Percentiles rank a stretch among this genome's conserved stretches.
phyloP scores from a whole-genome alignment of 164 flowering plant species.

The Magnolia kwangsiensis region DNA sequence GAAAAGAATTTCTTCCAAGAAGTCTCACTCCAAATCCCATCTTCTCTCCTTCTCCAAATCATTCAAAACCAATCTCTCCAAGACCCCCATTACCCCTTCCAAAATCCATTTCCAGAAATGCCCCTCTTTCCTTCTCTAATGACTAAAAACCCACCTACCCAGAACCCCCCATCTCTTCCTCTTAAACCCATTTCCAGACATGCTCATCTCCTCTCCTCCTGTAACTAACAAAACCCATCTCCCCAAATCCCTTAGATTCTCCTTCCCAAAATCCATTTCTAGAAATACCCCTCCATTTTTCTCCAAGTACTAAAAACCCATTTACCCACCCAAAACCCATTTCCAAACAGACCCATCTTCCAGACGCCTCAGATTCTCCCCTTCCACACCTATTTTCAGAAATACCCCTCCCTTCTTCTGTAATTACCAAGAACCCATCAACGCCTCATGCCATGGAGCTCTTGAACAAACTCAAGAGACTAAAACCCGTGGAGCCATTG shows the following conservation, averaged over 20 bases:
- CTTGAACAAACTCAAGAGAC: slow-evolving; percentile 52
- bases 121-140: neutral
- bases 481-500: slow-evolving; percentile 43
- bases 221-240: neutral
- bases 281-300: neutral
- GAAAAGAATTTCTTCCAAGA: too few relatives aligned
- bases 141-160: neutral
- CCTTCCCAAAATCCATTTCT: neutral
- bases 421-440: neutral
- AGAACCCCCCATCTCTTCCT: neutral
- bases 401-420: neutral
- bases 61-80: too few relatives aligned
- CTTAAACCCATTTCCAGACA: neutral
- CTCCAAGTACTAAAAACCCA: neutral
- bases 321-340: too few relatives aligned
- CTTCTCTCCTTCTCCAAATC: too few relatives aligned
- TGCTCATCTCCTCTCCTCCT: neutral
- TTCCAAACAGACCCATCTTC: neutral
- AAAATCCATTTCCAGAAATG: neutral
- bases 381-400: neutral
- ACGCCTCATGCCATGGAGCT: slow-evolving; percentile 14
- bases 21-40: too few relatives aligned
- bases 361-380: neutral
- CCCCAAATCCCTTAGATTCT: neutral
- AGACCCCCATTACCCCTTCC: neutral